A percentile compares a stretch with the other conserved stretches of the same genome.
phyloP scores from a whole-genome alignment of 176 grass and related monocot genomes.

The sorghum (Sorghum bicolor) region DNA sequence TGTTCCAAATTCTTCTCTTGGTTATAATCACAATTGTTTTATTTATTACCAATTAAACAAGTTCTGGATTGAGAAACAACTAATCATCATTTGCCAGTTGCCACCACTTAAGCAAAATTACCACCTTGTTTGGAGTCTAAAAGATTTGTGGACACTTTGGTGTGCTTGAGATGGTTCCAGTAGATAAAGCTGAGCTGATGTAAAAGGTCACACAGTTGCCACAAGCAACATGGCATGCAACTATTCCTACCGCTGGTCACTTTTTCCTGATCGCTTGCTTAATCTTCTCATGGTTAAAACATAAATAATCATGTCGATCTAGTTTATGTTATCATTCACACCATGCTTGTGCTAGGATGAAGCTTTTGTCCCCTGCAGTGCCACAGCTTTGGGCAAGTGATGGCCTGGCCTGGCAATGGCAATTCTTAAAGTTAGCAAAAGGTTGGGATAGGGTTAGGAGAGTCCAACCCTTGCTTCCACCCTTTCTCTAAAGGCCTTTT shows the following conservation, averaged over 20 bases:
- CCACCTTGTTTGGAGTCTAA: background rate
- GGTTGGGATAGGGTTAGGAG: slow-evolving; percentile 19
- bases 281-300: too few relatives aligned
- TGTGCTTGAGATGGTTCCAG: background rate
- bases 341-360: background rate
- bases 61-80: background rate
- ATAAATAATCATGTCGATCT: background rate
- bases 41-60: background rate
- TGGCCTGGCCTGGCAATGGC: background rate
- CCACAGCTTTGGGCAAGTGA: slow-evolving; percentile 3
- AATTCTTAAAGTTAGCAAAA: slow-evolving; percentile 37
- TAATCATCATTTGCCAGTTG: background rate
- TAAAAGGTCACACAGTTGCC: background rate
- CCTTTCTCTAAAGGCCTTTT: slow-evolving; percentile 28
- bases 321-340: slow-evolving; percentile 25
- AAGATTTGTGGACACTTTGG: background rate
- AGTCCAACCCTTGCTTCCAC: slow-evolving; percentile 15
- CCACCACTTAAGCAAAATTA: background rate
- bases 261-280: background rate
- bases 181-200: background rate
- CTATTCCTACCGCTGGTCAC: background rate
- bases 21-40: background rate
- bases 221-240: background rate
- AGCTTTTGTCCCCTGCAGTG: background rate
- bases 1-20: background rate